phyloP scores from a whole-genome alignment of 2,329 filamentous ascomycete genomes.

The Emericellopsis cladophorae region DNA sequence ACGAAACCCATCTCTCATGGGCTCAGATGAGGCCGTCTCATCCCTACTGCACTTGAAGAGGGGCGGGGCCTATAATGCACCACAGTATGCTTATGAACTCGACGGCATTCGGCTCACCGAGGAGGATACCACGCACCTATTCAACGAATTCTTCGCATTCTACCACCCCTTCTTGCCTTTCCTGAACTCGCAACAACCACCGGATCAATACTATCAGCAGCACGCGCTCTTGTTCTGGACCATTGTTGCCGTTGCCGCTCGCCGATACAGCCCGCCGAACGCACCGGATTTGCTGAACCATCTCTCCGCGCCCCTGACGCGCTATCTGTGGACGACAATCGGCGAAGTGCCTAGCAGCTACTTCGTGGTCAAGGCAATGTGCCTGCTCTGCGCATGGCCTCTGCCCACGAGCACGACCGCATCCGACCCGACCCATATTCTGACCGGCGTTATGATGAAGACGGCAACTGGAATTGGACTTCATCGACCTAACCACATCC shows the following conservation, averaged over 20 bases:
- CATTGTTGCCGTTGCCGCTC: conserved; percentile 61
- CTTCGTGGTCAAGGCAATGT: conserved; percentile 70
- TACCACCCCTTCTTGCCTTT: conserved; percentile 74
- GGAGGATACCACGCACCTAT: conserved; percentile 50
- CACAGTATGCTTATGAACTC: conserved; percentile 47
- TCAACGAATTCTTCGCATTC: conserved; percentile 60
- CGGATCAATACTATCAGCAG: conserved; percentile 65
- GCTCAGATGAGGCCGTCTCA: conserved; percentile 55
- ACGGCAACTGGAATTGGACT: conserved; percentile 73
- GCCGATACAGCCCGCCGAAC: conserved; percentile 44
- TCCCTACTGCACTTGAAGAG: conserved; percentile 55
- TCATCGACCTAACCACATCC: conserved; percentile 68
- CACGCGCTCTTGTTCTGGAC: conserved; percentile 80
- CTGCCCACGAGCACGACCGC: conserved; percentile 71
- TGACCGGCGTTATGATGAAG: conserved; percentile 79
- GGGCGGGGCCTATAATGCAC: conserved; percentile 47
- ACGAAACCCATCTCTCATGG: conserved; percentile 51
- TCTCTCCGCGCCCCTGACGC: conserved; percentile 54
- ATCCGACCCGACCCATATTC: conserved; percentile 69
- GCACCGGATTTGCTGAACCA: conserved; percentile 54
- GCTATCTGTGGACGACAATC: conserved; percentile 65
- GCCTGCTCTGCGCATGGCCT: conserved; percentile 70
- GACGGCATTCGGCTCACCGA: conserved; percentile 53
- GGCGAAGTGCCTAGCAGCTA: conserved; percentile 68
- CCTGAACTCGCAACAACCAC: conserved; percentile 50